A percentile compares a stretch with the other conserved stretches of the same genome.
Conservation (phyloP, 495 filamentous ascomycete genomes). For the Rhizodiscina lignyota region DNA sequence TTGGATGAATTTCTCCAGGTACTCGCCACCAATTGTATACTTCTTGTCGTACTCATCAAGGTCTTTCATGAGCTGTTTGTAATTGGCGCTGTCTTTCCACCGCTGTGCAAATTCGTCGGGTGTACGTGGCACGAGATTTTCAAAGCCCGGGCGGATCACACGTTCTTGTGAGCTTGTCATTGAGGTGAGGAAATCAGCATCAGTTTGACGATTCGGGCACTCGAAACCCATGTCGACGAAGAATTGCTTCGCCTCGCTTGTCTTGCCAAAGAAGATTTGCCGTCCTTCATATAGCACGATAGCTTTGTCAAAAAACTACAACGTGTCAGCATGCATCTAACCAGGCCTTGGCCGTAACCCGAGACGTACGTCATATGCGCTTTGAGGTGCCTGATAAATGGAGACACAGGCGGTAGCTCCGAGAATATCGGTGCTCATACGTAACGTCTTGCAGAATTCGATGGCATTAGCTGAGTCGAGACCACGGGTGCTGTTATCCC, state of each 20-base stretch:
- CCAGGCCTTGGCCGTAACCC: no score
- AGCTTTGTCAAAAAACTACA: constrained; percentile 26
- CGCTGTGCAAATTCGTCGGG: constrained; percentile 50
- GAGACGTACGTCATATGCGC: constrained; percentile 22
- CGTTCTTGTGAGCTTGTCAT: constrained; percentile 53
- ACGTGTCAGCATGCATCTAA: no score
- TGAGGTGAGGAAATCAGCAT: constrained; percentile 57
- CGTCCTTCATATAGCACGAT: constrained; percentile 25
- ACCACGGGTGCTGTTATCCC: constrained; percentile 27
- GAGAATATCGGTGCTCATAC: constrained; percentile 20
- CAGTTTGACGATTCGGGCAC: constrained; percentile 42
- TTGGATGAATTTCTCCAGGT: constrained; percentile 49
- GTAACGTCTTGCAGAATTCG: constrained; percentile 25
- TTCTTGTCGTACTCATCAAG: constrained; percentile 51
- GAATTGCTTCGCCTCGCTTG: constrained; percentile 16
- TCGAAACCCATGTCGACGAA: constrained; percentile 41
- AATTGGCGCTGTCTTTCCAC: constrained; percentile 62
- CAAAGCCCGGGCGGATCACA: constrained; percentile 39
- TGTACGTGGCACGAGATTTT: constrained; percentile 48
- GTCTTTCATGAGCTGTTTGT: constrained; percentile 43
- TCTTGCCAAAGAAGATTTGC: constrained; percentile 23
- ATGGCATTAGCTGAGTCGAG: constrained; percentile 27
- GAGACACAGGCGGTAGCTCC: constrained; percentile 22
- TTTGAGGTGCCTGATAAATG: constrained; percentile 24
- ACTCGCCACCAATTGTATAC: constrained; percentile 46